These are phyloP conservation scores for Xanthoconium separans DNA, from an alignment of 1,284 basidiomycete genomes.

Conservation along the genomic window DNA sequence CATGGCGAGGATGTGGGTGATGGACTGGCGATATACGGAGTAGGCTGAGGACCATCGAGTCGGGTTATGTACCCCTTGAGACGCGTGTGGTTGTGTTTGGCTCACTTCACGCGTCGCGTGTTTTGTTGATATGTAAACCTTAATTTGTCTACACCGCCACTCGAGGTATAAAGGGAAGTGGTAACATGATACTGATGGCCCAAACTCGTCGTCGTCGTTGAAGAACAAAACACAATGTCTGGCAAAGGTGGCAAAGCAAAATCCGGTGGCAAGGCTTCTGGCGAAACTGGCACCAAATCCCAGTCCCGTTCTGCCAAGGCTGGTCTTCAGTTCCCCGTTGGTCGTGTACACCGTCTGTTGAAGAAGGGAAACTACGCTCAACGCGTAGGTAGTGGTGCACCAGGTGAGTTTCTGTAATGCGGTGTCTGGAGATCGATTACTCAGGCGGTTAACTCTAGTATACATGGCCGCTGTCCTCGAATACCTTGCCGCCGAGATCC, in stretches of 20 bases:
- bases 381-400: constrained; percentile 65
- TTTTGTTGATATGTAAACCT: constrained; percentile 38
- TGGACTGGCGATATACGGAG: constrained; percentile 12
- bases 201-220: too few species aligned
- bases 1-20: constrained; percentile 50
- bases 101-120: constrained; percentile 29
- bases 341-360: constrained; percentile 77
- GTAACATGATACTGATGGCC: neutral
- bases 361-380: constrained; percentile 75
- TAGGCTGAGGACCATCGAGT: constrained; percentile 2
- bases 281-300: constrained; percentile 46
- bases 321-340: constrained; percentile 81
- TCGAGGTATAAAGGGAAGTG: constrained; percentile 29
- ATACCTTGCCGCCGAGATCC: constrained; percentile 76
- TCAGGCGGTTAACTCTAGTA: constrained; percentile 38
- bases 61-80: constrained; percentile 22
- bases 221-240: too few species aligned
- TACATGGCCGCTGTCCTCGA: constrained; percentile 76
- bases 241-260: constrained; percentile 58
- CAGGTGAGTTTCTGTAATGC: constrained; percentile 25
- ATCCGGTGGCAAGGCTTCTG: constrained; percentile 52
- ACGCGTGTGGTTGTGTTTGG: constrained; percentile 47
- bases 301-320: constrained; percentile 83
- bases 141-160: constrained; percentile 19
- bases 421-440: neutral